phyloP scores from a whole-genome alignment of 495 filamentous ascomycete species.

The Daldinia grandis region DNA sequence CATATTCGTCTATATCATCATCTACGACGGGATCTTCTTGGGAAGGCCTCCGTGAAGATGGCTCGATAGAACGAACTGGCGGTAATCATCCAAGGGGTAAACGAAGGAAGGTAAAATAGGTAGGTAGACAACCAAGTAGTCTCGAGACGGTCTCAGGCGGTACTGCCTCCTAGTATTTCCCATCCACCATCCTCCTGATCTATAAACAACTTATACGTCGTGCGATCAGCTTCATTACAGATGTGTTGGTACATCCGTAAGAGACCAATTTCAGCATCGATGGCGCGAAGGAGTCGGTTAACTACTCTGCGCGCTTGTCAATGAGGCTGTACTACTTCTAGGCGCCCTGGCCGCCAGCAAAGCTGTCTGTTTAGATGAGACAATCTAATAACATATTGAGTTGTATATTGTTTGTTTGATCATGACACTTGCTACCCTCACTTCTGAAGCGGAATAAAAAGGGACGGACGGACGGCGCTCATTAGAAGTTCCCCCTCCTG shows the following conservation, averaged over 20 bases:
- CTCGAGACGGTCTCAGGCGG: conserved; percentile 10
- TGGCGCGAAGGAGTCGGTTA: conserved; percentile 13
- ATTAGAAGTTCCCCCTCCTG: conserved; percentile 10
- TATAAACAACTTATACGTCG: conserved; percentile 33
- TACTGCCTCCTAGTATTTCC: conserved; percentile 22
- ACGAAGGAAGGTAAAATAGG: conserved; percentile 25
- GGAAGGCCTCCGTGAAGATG: neutral
- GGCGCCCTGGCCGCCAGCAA: conserved; percentile 15
- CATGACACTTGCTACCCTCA: conserved; percentile 17
- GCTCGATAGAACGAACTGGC: neutral
- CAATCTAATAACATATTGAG: conserved; percentile 8
- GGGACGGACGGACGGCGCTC: conserved; percentile 15
- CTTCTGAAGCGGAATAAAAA: conserved; percentile 1
- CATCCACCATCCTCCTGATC: conserved; percentile 33
- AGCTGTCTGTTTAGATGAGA: conserved; percentile 22
- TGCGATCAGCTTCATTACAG: conserved; percentile 12
- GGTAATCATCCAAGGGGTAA: conserved; percentile 17
- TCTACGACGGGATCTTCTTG: neutral
- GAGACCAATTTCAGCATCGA: conserved; percentile 11
- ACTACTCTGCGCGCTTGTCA: conserved; percentile 19
- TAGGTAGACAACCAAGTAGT: conserved; percentile 11
- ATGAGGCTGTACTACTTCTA: conserved; percentile 10
- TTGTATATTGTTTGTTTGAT: conserved; percentile 14
- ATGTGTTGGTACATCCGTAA: conserved; percentile 1
- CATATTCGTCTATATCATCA: neutral